phyloP scores from a whole-genome alignment of 163 green algal genomes.

The Volvox carteri region DNA sequence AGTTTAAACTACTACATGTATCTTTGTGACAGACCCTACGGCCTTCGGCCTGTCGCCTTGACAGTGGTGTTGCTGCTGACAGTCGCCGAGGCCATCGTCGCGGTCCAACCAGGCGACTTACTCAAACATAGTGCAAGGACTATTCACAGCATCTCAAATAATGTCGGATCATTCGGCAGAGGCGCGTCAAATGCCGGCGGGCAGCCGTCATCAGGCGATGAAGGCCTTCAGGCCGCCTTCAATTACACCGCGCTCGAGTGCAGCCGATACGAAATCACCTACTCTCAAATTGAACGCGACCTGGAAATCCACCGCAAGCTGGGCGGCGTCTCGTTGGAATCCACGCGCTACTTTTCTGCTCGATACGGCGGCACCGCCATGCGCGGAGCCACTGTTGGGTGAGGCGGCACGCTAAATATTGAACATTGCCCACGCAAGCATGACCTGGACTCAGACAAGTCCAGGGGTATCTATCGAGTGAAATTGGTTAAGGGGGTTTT shows the following conservation, averaged over 20 bases:
- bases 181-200: background rate
- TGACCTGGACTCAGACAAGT: background rate
- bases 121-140: too few relatives aligned
- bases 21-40: too few relatives aligned
- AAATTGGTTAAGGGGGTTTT: background rate
- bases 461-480: too few relatives aligned
- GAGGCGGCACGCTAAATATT: background rate
- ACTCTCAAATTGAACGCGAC: conserved; percentile 26
- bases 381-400: conserved; percentile 44
- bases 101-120: too few relatives aligned
- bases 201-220: too few relatives aligned
- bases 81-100: too few relatives aligned
- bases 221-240: background rate
- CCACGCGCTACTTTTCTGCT: conserved; percentile 1
- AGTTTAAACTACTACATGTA: too few relatives aligned
- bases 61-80: too few relatives aligned
- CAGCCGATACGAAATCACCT: conserved; percentile 6
- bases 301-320: conserved; percentile 3
- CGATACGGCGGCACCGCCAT: background rate
- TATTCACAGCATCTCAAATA: background rate
- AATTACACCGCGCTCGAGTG: conserved; percentile 41
- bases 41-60: too few relatives aligned
- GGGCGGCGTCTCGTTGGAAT: background rate
- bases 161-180: background rate
- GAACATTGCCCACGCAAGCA: background rate